Evolutionary conservation across 257 asterid species (phyloP).

Genomic region (Plantago major): DNA sequence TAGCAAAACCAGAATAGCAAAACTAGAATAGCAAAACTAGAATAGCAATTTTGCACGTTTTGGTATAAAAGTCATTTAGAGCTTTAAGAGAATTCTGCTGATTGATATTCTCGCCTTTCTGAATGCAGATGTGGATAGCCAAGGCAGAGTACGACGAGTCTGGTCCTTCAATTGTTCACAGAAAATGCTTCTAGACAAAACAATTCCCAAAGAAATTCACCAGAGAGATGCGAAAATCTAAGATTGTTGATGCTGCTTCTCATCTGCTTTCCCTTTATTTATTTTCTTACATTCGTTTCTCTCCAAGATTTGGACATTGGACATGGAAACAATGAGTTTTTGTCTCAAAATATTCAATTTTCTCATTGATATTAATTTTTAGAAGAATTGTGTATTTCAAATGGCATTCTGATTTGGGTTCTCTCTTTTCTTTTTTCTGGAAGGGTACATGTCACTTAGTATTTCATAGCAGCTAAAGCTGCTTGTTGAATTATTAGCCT

Average conservation of each 20-base stretch:
- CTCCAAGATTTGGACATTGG: slow-evolving; percentile 22
- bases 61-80: neutral
- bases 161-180: slow-evolving; percentile 59
- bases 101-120: slow-evolving; percentile 9
- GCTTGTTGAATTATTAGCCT: neutral
- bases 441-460: slow-evolving; percentile 9
- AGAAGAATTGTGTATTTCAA: slow-evolving; percentile 30
- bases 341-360: slow-evolving; percentile 19
- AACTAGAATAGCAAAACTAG: no score
- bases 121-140: slow-evolving; percentile 54
- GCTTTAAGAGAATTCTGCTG: neutral
- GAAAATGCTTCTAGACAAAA: slow-evolving; percentile 46
- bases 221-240: slow-evolving; percentile 24
- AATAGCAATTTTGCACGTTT: neutral
- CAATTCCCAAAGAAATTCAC: slow-evolving; percentile 7
- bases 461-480: neutral
- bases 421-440: slow-evolving; percentile 18
- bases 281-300: slow-evolving; percentile 10
- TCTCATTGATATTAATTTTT: slow-evolving; percentile 28
- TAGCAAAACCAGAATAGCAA: neutral
- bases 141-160: slow-evolving; percentile 57
- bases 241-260: slow-evolving; percentile 29
- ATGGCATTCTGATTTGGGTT: slow-evolving; percentile 17
- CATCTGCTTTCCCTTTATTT: slow-evolving; percentile 15
- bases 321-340: slow-evolving; percentile 20